A percentile compares a stretch with the other conserved stretches of the same genome.
Evolutionary conservation across 129 eudicot genomes (phyloP).

Genomic region (Saposhnikovia divaricata): DNA sequence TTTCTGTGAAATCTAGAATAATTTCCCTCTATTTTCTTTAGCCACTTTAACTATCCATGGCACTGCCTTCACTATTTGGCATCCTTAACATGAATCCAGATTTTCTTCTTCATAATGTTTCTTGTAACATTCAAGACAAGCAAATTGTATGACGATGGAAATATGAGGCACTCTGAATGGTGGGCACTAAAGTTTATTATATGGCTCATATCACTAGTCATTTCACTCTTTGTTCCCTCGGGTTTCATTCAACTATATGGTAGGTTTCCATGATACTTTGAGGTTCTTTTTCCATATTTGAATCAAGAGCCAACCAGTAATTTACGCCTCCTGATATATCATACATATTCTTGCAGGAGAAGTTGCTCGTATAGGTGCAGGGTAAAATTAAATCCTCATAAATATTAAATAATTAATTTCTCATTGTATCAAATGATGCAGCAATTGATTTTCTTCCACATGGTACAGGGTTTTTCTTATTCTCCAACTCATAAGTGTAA

Average conservation of each 20-base stretch:
- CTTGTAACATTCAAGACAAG: constrained; percentile 54
- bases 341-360: constrained; percentile 67
- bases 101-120: constrained; percentile 75
- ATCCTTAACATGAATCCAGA: constrained; percentile 59
- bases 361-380: constrained; percentile 95
- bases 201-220: constrained; percentile 37
- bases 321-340: neutral
- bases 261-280: constrained; percentile 17
- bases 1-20: neutral
- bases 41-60: neutral
- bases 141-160: constrained; percentile 48
- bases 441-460: neutral
- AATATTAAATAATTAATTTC: neutral
- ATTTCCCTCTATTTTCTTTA: neutral
- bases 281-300: neutral
- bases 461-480: constrained; percentile 69
- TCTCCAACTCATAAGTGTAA: constrained; percentile 88
- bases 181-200: constrained; percentile 57
- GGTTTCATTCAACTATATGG: constrained; percentile 70
- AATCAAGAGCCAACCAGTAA: neutral
- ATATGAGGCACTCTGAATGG: constrained; percentile 84
- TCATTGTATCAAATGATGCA: neutral
- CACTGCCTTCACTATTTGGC: neutral
- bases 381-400: constrained; percentile 42
- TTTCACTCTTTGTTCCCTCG: constrained; percentile 77